phyloP scores from a whole-genome alignment of 2,329 filamentous ascomycete genomes.

The Sclerotinia spermophila region DNA sequence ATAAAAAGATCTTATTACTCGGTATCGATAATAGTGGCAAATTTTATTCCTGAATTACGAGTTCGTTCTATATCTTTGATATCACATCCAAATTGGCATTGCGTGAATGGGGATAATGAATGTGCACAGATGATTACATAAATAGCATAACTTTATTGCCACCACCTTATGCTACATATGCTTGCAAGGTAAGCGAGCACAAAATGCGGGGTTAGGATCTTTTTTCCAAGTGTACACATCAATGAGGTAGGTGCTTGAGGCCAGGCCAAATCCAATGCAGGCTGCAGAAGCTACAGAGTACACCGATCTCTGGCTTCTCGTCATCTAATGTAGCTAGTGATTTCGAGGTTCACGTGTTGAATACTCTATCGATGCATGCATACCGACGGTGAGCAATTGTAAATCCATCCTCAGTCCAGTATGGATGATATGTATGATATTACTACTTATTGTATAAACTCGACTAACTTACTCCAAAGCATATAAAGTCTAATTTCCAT shows the following conservation, averaged over 20 bases:
- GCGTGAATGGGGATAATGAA: not conserved
- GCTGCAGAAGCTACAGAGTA: not conserved
- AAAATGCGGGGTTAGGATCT: constrained; percentile 1
- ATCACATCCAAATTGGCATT: too few species aligned
- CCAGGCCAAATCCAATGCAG: not conserved
- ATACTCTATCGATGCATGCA: not conserved
- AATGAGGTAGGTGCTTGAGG: not conserved
- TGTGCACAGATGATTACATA: not conserved
- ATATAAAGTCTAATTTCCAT: not conserved
- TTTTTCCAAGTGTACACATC: not conserved
- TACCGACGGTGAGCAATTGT: not conserved
- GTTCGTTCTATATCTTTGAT: not conserved
- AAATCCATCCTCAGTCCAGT: not conserved
- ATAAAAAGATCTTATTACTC: not conserved
- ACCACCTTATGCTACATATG: not conserved
- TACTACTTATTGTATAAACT: too few species aligned
- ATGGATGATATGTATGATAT: too few species aligned
- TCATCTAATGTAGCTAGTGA: not conserved
- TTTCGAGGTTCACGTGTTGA: not conserved
- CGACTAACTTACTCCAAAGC: not conserved
- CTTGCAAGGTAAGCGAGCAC: not conserved
- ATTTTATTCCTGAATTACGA: not conserved
- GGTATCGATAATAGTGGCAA: not conserved
- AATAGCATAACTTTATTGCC: constrained; percentile 16
- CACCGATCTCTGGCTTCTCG: not conserved